Percentiles rank a stretch among this genome's conserved stretches.
Evolutionary conservation across 352 stramenopile genomes (phyloP).

Genomic region (Globisporangium paroecandrum): DNA sequence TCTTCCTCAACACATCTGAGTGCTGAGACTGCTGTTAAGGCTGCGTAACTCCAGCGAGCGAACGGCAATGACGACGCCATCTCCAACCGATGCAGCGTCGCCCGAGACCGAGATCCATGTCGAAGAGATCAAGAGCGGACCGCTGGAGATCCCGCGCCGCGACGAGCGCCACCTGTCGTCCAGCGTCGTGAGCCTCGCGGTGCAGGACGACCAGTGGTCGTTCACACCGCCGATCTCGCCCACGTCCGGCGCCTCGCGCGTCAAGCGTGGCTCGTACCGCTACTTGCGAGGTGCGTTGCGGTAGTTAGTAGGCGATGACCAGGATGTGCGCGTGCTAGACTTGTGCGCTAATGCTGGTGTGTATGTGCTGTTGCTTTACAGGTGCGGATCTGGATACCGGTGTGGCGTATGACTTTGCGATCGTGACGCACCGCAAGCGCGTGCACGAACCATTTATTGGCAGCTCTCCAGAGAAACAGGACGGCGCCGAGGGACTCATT

Average conservation of each 20-base stretch:
- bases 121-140: constrained; percentile 12
- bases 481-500: constrained; percentile 38
- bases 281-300: constrained; percentile 41
- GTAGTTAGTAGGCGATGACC: neutral
- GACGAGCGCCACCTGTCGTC: constrained; percentile 43
- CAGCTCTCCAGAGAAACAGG: constrained; percentile 24
- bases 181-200: constrained; percentile 42
- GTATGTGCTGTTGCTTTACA: neutral
- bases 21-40: neutral
- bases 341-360: neutral
- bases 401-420: constrained; percentile 65
- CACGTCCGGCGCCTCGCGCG: constrained; percentile 22
- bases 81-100: neutral
- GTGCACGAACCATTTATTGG: constrained; percentile 19
- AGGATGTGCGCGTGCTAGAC: neutral
- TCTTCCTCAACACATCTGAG: neutral
- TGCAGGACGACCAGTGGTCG: constrained; percentile 60
- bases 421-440: constrained; percentile 56
- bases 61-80: neutral
- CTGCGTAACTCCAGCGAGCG: neutral
- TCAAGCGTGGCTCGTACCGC: constrained; percentile 42
- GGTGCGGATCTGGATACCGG: constrained; percentile 44
- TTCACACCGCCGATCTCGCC: constrained; percentile 45
- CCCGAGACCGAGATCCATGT: constrained; percentile 16
- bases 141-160: constrained; percentile 14